phyloP scores from a whole-genome alignment of 2,329 filamentous ascomycete species.

The Neonectria punicea region DNA sequence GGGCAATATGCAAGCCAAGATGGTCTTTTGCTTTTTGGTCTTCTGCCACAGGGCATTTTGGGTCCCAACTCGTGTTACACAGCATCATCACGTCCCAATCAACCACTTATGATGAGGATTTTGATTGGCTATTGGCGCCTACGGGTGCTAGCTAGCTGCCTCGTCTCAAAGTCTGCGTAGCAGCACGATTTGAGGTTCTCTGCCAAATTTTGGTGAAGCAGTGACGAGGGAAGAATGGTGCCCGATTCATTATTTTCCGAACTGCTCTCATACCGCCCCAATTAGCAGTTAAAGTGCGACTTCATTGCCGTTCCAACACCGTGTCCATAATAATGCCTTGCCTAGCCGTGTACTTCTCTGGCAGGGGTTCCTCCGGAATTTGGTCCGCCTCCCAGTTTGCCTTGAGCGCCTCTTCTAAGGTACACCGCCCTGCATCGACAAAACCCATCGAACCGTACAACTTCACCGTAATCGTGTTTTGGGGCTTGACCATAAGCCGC shows the following conservation, averaged over 20 bases:
- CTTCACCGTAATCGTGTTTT: neutral
- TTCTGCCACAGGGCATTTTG: neutral
- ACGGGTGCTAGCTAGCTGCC: no score
- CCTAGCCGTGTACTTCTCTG: neutral
- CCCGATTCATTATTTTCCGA: no score
- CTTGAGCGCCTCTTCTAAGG: constrained; percentile 10
- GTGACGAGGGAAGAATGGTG: no score
- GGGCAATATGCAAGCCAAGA: neutral
- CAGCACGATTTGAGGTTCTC: no score
- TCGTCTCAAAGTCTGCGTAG: no score
- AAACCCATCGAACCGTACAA: constrained; percentile 6
- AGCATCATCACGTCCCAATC: neutral
- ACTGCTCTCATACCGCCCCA: no score
- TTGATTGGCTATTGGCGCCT: neutral
- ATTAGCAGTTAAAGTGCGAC: neutral
- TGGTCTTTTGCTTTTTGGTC: neutral
- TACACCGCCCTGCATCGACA: constrained; percentile 8
- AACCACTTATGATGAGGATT: neutral
- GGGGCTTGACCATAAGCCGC: constrained; percentile 18
- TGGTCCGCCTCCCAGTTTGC: constrained; percentile 10
- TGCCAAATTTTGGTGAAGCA: no score
- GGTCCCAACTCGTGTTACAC: neutral
- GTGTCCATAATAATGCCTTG: neutral
- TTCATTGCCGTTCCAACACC: neutral
- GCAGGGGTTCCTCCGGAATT: neutral